Base-by-base conservation (phyloP, 352 stramenopile species). In the Globisporangium acanthophoron region DNA sequence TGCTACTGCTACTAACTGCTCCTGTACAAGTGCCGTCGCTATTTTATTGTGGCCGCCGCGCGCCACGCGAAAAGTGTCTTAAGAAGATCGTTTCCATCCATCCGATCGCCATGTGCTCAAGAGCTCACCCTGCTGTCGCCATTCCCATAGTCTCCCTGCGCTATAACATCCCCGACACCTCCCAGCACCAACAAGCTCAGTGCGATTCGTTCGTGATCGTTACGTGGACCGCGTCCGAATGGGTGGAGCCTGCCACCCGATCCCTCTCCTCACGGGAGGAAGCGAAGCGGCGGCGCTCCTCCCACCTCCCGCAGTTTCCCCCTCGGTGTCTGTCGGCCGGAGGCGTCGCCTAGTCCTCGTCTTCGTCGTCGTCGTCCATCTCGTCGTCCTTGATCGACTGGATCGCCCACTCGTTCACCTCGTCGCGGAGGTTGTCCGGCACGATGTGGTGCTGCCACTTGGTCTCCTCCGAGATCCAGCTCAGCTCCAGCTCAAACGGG, bases 401-500 rank as follows among this genome's bases (percentile, higher is more conserved):
- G 64, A 92, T 64, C 20, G 85, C 85, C 85, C 85, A 94, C 67
- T 75, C 70, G 67, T 94, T 90, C 56, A 87, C 82, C 60, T 90
- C 84, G 51, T 93, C 85, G 52, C 87, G 86, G 59, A 96, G 71
- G 57, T 88, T 86, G 62, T 95, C 72, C 18, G 97, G 96, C 58
- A 99, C 94, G 59, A 96, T 76, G 61, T 87, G 71, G 83, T 98
- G 95, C 76, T 98, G 92, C 88, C 89, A 99, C 46, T 94, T 92
- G 60, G 76, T 98, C 60, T 96, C 94, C 73, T 98, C 85, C 65
- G 82, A 97, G 64, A 99, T 87, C 97, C 97, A 99, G 71, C 88
- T 97, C 78, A 99, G 83, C 74, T 99, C 97, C 39, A 99, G 71
- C 76, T 99, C 94, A 68, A 99, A 98, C 39, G 97, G 96, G 75